These are phyloP conservation scores for Cyclotella baltica DNA, from an alignment of 108 stramenopile genomes.

Conservation along the genomic window DNA sequence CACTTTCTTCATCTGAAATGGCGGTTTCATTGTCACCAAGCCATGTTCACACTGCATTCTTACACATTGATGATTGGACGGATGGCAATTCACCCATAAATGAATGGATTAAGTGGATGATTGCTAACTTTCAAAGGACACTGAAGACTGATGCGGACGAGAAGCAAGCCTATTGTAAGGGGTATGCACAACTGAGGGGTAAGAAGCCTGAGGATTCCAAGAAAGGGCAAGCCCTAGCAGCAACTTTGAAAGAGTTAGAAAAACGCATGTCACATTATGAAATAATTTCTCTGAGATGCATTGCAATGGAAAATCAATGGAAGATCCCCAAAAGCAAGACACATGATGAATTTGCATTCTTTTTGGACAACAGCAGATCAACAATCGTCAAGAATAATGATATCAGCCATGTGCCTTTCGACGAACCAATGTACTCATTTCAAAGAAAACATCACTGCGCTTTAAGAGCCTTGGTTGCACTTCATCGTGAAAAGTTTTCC, in stretches of 20 bases:
- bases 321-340: constrained; percentile 22
- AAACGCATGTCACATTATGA: constrained; percentile 30
- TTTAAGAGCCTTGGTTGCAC: constrained; percentile 25
- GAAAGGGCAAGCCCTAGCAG: not conserved
- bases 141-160: constrained; percentile 6
- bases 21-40: constrained; percentile 27
- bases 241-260: constrained; percentile 20
- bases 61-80: constrained; percentile 45
- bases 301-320: constrained; percentile 43
- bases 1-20: constrained; percentile 20
- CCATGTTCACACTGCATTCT: constrained; percentile 29
- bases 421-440: constrained; percentile 23
- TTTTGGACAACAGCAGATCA: constrained; percentile 27
- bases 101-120: constrained; percentile 39
- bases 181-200: constrained; percentile 21
- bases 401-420: not conserved
- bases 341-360: constrained; percentile 35
- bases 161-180: constrained; percentile 16
- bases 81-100: constrained; percentile 34
- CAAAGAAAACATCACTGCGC: constrained; percentile 15
- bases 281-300: constrained; percentile 31
- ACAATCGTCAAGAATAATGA: constrained; percentile 18
- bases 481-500: constrained; percentile 31
- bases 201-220: not conserved
- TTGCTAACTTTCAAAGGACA: constrained; percentile 7